Evolutionary conservation across 1,139 yeast genomes (phyloP), one percentile per base, ranked within the genome.

Genomic region (Blastobotrys aristatus): DNA sequence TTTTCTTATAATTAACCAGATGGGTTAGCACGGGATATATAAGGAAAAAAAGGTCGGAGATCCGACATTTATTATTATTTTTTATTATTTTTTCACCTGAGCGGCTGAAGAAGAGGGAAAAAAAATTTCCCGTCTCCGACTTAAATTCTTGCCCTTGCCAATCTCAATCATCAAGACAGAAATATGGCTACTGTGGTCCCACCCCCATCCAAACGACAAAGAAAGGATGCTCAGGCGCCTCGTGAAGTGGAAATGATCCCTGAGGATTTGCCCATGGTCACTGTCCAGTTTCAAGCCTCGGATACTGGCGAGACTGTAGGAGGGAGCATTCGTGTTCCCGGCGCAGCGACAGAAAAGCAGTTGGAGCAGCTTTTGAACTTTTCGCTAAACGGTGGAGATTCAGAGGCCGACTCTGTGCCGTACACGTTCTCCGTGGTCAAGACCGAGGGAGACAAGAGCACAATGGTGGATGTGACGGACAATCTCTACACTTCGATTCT

Each of bases 121-220:
- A n/a, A n/a, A n/a, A n/a, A n/a, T n/a, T n/a, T n/a, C n/a, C n/a
- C n/a, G n/a, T n/a, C n/a, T n/a, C n/a, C n/a, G n/a, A n/a, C n/a
- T n/a, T n/a, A n/a, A n/a, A n/a, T n/a, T n/a, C n/a, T n/a, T n/a
- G n/a, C n/a, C n/a, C n/a, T n/a, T n/a, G n/a, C n/a, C n/a, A n/a
- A n/a, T n/a, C n/a, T n/a, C n/a, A n/a, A n/a, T n/a, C n/a, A n/a
- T n/a, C n/a, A n/a, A n/a, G n/a, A n/a, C n/a, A n/a, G n/a, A n/a
- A n/a, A n/a, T n/a, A 92, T 92, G 98, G 95, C 98, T 51, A 92
- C 98, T 3, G 74, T 87, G 43, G 68, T 92, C 43, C 98, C 98
- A 22, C 98, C 97, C 40, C 95, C 88, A 31, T 84, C 96, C 0
- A 92, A 92, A 66, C 85, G 82, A 62, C 97, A 89, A 66, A 85